Percentiles rank a stretch among this genome's conserved stretches.
phyloP scores from a whole-genome alignment of 2,329 filamentous ascomycete genomes.

The Neurospora crassa region DNA sequence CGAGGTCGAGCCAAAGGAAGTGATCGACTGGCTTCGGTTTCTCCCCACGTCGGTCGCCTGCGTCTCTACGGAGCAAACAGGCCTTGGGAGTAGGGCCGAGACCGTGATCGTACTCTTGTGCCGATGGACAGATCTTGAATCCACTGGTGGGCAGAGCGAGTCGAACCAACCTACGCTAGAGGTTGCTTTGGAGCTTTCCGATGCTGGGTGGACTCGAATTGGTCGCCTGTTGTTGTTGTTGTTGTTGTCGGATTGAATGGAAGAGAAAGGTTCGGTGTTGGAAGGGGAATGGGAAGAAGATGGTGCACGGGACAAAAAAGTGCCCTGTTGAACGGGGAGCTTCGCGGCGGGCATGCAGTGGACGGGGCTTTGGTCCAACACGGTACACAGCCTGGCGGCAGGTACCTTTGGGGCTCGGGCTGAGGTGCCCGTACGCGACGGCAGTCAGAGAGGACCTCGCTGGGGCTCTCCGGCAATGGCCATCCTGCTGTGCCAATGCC shows the following conservation, averaged over 20 bases:
- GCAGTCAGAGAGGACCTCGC: neutral
- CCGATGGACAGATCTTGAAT: neutral
- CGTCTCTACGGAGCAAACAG: neutral
- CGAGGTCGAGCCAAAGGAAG: neutral
- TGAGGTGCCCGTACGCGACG: neutral
- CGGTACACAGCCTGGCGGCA: neutral
- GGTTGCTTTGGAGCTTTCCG: neutral
- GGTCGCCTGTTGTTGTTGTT: neutral
- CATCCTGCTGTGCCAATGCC: neutral
- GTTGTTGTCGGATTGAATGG: neutral
- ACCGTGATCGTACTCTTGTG: neutral
- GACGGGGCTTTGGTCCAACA: neutral
- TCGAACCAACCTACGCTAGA: neutral
- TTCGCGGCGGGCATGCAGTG: neutral
- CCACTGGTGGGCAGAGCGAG: neutral
- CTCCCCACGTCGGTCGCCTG: neutral
- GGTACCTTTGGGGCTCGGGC: neutral
- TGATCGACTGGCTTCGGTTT: neutral
- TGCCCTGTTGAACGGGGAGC: neutral
- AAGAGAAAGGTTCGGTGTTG: neutral
- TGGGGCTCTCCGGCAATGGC: neutral
- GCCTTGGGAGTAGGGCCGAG: neutral
- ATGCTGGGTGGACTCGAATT: neutral
- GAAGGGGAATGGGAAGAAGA: neutral
- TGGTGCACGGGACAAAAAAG: neutral